phyloP scores from a whole-genome alignment of 352 stramenopile genomes.

The Aphanomyces astaci region DNA sequence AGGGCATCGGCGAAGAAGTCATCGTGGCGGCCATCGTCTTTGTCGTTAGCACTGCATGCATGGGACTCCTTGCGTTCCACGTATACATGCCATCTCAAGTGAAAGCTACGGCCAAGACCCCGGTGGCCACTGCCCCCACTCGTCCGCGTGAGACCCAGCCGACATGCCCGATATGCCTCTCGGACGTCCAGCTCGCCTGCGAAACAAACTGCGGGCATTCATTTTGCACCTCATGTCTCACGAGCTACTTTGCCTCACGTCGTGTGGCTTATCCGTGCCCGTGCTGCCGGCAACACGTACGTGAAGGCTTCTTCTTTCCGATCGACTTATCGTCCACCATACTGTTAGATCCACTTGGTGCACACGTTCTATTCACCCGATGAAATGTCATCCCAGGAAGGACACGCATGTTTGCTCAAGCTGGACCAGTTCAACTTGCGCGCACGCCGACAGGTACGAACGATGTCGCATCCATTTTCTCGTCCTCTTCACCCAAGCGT shows the following conservation, averaged over 20 bases:
- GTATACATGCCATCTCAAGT: neutral
- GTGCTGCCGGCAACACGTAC: constrained; percentile 1
- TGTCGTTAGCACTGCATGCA: neutral
- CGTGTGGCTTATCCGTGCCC: neutral
- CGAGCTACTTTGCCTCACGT: neutral
- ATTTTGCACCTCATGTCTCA: neutral
- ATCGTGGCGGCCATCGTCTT: neutral
- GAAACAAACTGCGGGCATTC: constrained; percentile 1
- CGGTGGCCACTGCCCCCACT: neutral
- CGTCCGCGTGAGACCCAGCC: neutral
- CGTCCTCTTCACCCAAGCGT: neutral
- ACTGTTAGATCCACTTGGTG: constrained; percentile 6
- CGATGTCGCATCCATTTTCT: too few species aligned
- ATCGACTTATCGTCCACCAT: neutral
- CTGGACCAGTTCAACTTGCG: neutral
- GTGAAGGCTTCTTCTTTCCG: neutral
- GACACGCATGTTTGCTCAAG: neutral
- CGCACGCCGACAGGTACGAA: neutral
- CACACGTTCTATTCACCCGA: neutral
- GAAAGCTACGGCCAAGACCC: neutral
- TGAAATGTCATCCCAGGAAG: neutral
- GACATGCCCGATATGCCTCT: neutral
- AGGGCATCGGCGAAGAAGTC: neutral
- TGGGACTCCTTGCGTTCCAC: neutral
- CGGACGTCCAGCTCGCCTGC: neutral